Base-by-base conservation (phyloP, 1,139 yeast genomes). In the Pichia sp. region DNA sequence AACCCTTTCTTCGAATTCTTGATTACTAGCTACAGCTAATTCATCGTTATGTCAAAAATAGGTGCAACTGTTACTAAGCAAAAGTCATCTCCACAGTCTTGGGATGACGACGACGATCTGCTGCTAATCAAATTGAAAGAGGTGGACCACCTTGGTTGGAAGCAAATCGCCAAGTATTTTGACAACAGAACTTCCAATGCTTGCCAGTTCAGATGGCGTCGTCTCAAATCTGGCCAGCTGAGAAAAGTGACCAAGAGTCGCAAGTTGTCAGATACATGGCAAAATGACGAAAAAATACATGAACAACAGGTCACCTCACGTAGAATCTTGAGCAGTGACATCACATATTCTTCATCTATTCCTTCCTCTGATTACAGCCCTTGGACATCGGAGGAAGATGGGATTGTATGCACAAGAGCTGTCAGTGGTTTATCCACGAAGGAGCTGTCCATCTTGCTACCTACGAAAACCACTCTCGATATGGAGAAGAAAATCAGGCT, bases 151-250 rank as follows among this genome's bases (percentile, higher is more conserved):
- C 62, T 81, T 33, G 91, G 91, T 12, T 82, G 91, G 91, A 80
- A 81, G 59, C 88, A 81, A 47, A 80, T 82, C 37, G 80, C 91
- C 12, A 62, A 72, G 31, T 72, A 81, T 51, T 82, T 82, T 59
- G 68, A 66, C 34, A 73, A 77, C 51, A 63, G 93, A 55, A 82
- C 91, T 3, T 83, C 91, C 22, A 82, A 82, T 55, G 91, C 91
- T 6, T 82, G 91, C 52, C 93, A 82, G 55, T 82, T 82, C 53
- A 66, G 93, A 51, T 82, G 91, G 91, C 67, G 93, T 49, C 62
- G 91, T 34, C 64, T 82, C 22, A 65, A 66, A 45, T 60, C 67
- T 4, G 72, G 72, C n/a, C 60, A 67, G 21, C 52, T 66, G 22
- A 53, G 53, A 27, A 43, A 40, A 20, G 19, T 32, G 11, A 8